phyloP scores from a whole-genome alignment of 1,139 yeast genomes.

The Geotrichum europaeum region DNA sequence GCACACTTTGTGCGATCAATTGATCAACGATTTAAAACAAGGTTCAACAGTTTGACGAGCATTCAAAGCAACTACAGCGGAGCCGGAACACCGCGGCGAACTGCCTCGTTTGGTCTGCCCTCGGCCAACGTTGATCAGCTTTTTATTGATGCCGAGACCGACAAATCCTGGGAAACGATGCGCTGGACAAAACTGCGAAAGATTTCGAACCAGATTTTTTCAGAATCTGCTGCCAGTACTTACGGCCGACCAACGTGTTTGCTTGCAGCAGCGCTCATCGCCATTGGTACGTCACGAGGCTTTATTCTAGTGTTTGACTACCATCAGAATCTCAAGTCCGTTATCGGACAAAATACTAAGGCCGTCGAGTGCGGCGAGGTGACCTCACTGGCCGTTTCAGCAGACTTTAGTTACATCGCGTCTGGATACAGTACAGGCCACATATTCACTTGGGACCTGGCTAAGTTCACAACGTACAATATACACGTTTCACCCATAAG shows the following conservation, averaged over 20 bases:
- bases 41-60: slow-evolving; percentile 26
- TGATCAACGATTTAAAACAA: slow-evolving; percentile 29
- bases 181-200: slow-evolving; percentile 44
- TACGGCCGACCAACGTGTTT: slow-evolving; percentile 50
- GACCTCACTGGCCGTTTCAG: slow-evolving; percentile 43
- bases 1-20: slow-evolving; percentile 22
- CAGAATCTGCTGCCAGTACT: slow-evolving; percentile 35
- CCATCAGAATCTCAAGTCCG: slow-evolving; percentile 46
- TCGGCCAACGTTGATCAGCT: slow-evolving; percentile 19
- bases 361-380: slow-evolving; percentile 40
- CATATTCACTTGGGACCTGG: slow-evolving; percentile 44
- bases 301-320: slow-evolving; percentile 57
- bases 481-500: slow-evolving; percentile 35
- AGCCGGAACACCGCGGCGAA: neutral
- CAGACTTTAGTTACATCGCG: slow-evolving; percentile 47
- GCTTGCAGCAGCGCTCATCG: slow-evolving; percentile 47
- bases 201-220: slow-evolving; percentile 37
- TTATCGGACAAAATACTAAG: slow-evolving; percentile 35
- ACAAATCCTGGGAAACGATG: slow-evolving; percentile 31
- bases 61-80: slow-evolving; percentile 7
- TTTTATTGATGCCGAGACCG: slow-evolving; percentile 14
- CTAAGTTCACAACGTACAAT: slow-evolving; percentile 27
- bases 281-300: slow-evolving; percentile 60
- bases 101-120: slow-evolving; percentile 3
- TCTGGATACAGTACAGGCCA: slow-evolving; percentile 44